Conservation (phyloP, 495 filamentous ascomycete genomes). For the Penicillium steckii region DNA sequence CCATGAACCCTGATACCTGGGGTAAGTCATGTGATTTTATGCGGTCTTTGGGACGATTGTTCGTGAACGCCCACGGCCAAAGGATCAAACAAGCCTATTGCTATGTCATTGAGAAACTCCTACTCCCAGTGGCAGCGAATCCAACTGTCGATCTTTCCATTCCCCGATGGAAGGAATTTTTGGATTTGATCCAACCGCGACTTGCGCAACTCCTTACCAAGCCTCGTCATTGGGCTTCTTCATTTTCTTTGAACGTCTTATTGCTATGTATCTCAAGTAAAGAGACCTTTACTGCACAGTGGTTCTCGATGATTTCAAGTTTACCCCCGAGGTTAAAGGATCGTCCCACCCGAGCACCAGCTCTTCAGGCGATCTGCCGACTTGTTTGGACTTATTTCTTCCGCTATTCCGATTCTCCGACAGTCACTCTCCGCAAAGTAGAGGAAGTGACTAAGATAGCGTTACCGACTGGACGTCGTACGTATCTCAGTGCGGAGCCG, state of each 20-base stretch:
- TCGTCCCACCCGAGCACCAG: conserved; percentile 71
- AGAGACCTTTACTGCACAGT: conserved; percentile 80
- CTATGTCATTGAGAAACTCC: conserved; percentile 78
- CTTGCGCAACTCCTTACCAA: conserved; percentile 82
- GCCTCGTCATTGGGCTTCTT: conserved; percentile 83
- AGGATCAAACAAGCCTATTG: conserved; percentile 92
- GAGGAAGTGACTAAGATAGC: conserved; percentile 84
- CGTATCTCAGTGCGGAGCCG: conserved; percentile 75
- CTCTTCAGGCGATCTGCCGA: conserved; percentile 84
- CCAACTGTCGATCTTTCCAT: conserved; percentile 69
- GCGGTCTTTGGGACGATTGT: conserved; percentile 73
- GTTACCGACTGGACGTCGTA: conserved; percentile 73
- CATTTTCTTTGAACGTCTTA: conserved; percentile 81
- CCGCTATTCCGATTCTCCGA: conserved; percentile 69
- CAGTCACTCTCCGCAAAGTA: conserved; percentile 69
- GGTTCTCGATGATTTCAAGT: conserved; percentile 75
- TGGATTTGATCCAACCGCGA: conserved; percentile 71
- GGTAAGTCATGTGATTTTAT: conserved; percentile 87
- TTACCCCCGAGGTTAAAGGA: conserved; percentile 81
- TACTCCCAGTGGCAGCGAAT: conserved; percentile 83
- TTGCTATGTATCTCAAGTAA: conserved; percentile 83
- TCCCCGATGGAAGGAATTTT: conserved; percentile 81
- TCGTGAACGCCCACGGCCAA: conserved; percentile 79
- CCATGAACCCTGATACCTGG: conserved; percentile 69
- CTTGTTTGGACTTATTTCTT: conserved; percentile 97